Percentiles rank a stretch among this genome's conserved stretches.
These are phyloP conservation scores for Arthroderma sp. DNA, from an alignment of 2,329 filamentous ascomycete species.

Conservation along the genomic window DNA sequence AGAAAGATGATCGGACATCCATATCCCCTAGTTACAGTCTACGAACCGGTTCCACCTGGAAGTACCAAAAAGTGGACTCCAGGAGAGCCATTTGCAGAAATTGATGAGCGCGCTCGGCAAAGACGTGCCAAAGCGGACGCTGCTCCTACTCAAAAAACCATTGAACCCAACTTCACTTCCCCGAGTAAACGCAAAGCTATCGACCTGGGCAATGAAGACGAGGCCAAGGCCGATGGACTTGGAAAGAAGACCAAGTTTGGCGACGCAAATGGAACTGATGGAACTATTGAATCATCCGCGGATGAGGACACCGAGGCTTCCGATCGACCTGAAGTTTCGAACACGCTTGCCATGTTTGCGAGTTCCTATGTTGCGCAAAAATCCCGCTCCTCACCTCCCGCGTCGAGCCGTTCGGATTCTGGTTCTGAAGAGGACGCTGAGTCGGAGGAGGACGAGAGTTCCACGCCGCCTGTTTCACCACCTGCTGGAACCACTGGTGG, in stretches of 20 bases:
- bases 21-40: constrained; percentile 11
- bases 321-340: background rate
- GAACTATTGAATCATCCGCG: constrained; percentile 9
- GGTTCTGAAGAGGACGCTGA: constrained; percentile 5
- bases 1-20: constrained; percentile 18
- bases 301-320: constrained; percentile 3
- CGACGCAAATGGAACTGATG: background rate
- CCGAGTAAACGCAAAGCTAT: constrained; percentile 8
- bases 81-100: background rate
- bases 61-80: constrained; percentile 2
- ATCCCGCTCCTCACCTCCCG: background rate
- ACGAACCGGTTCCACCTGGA: constrained; percentile 4
- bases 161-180: background rate
- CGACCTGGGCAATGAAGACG: constrained; percentile 2
- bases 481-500: constrained; percentile 13
- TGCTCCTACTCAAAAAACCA: background rate
- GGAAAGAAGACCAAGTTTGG: constrained; percentile 4
- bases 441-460: constrained; percentile 4
- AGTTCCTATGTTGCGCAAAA: constrained; percentile 11
- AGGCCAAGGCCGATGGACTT: background rate
- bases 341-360: constrained; percentile 10
- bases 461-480: constrained; percentile 4
- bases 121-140: background rate
- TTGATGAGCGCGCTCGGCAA: background rate
- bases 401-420: background rate